Conservation (phyloP, 192 early-diverging fungal species). For the Entomortierella beljakovae region DNA sequence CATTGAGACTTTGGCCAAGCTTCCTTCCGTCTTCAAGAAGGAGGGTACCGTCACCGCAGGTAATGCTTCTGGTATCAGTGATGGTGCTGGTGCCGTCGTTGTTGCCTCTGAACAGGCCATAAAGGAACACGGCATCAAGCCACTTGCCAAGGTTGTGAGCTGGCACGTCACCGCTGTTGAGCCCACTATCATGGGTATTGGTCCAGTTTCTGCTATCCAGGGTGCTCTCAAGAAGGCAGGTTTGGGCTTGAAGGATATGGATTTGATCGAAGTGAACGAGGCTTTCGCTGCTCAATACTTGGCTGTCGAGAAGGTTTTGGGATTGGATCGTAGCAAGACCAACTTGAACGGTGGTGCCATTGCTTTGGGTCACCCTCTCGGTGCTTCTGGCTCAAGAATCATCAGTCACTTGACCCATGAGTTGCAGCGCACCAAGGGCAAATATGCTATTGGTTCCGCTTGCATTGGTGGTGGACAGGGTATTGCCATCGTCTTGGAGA, state of each 20-base stretch:
- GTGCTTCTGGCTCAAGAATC: slow-evolving; percentile 96
- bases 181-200: slow-evolving; percentile 96
- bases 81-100: slow-evolving; percentile 91
- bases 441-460: slow-evolving; percentile 93
- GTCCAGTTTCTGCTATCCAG: slow-evolving; percentile 92
- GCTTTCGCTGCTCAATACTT: slow-evolving; percentile 97
- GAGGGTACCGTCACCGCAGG: slow-evolving; percentile 93
- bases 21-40: slow-evolving; percentile 91
- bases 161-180: slow-evolving; percentile 91
- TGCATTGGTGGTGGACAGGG: slow-evolving; percentile 94
- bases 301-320: slow-evolving; percentile 90
- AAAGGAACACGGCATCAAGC: slow-evolving; percentile 81
- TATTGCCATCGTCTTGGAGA: slow-evolving; percentile 42
- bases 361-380: slow-evolving; percentile 94
- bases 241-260: slow-evolving; percentile 85
- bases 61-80: slow-evolving; percentile 95
- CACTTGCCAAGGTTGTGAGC: slow-evolving; percentile 87
- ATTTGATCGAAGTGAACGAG: slow-evolving; percentile 96
- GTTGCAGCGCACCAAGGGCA: slow-evolving; percentile 82
- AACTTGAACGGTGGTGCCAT: slow-evolving; percentile 95
- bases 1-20: slow-evolving; percentile 80
- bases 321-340: slow-evolving; percentile 79
- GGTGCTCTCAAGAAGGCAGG: slow-evolving; percentile 86
- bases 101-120: slow-evolving; percentile 89
- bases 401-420: slow-evolving; percentile 88